phyloP scores from a whole-genome alignment of 1,139 yeast genomes.

The Yamadazyma dushanensis region DNA sequence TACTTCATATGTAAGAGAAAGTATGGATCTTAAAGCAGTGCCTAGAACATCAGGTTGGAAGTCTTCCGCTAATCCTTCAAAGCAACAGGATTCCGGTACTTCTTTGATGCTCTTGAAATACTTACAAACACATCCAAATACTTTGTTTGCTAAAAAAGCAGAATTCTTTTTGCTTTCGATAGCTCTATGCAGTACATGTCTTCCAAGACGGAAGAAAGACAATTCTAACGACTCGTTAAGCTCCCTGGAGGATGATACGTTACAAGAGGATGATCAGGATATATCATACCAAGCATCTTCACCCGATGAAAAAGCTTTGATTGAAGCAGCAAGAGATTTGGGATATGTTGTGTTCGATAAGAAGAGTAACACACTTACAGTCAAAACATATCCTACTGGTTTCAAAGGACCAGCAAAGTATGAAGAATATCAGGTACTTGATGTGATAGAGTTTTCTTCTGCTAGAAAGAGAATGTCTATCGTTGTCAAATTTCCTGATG shows the following conservation, averaged over 20 bases:
- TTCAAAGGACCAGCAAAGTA: conserved; percentile 60
- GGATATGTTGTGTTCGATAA: conserved; percentile 81
- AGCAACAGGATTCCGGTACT: conserved; percentile 24
- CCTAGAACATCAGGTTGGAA: conserved; percentile 31
- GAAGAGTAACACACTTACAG: conserved; percentile 54
- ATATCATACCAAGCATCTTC: conserved; percentile 89
- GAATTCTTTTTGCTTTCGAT: conserved; percentile 76
- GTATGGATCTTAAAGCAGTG: conserved; percentile 26
- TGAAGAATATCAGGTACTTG: conserved; percentile 73
- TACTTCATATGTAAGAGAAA: conserved; percentile 32
- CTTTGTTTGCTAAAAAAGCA: conserved; percentile 69
- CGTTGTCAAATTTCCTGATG: conserved; percentile 77
- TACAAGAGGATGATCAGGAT: conserved; percentile 36
- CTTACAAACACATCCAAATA: conserved; percentile 69
- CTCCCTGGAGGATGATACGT: conserved; percentile 1
- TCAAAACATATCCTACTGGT: conserved; percentile 84
- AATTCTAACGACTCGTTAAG: neutral
- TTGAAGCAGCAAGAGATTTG: conserved; percentile 91
- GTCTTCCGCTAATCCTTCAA: conserved; percentile 39
- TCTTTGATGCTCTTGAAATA: conserved; percentile 63
- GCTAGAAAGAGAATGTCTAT: conserved; percentile 93
- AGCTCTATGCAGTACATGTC: conserved; percentile 87
- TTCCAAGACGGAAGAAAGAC: conserved; percentile 50
- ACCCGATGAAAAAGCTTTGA: conserved; percentile 93
- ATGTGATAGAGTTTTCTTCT: conserved; percentile 83